A percentile compares a stretch with the other conserved stretches of the same genome.
These are phyloP conservation scores for Apiospora aurea DNA, from an alignment of 2,329 filamentous ascomycete species.

Conservation along the genomic window DNA sequence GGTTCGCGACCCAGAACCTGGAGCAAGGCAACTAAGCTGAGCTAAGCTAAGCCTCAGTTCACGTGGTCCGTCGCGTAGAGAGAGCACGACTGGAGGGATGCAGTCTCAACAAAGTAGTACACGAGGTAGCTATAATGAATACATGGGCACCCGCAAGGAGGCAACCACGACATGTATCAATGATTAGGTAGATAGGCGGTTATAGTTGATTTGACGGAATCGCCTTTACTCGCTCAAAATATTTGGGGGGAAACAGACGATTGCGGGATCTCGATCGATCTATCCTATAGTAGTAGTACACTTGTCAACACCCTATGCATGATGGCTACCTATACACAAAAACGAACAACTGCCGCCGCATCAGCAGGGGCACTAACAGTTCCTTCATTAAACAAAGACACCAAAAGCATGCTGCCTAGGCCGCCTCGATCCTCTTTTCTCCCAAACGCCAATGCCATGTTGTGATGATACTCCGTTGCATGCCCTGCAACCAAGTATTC, in stretches of 20 bases:
- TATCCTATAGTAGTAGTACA: conserved; percentile 22
- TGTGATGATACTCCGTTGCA: conserved; percentile 23
- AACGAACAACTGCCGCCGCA: background rate
- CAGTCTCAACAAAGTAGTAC: background rate
- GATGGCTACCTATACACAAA: conserved; percentile 22
- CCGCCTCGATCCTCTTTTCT: conserved; percentile 6
- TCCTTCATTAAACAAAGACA: background rate
- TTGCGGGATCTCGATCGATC: conserved; percentile 8
- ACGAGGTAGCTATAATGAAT: background rate
- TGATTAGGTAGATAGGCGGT: no score
- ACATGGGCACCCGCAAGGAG: background rate
- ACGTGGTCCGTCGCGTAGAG: background rate
- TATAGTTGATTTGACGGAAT: background rate
- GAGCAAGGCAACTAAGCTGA: background rate
- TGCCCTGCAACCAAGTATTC: conserved; percentile 21
- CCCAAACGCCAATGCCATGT: conserved; percentile 27
- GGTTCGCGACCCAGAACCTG: background rate
- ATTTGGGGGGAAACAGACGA: background rate
- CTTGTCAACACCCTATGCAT: conserved; percentile 19
- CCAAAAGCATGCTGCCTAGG: background rate
- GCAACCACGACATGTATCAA: background rate
- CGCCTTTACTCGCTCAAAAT: background rate
- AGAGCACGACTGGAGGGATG: no score
- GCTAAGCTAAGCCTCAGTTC: no score
- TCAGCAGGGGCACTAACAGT: background rate